Evolutionary conservation across 2,329 filamentous ascomycete genomes (phyloP), one percentile per base, ranked within the genome.

Genomic region (Ilyonectria mors-panacis): DNA sequence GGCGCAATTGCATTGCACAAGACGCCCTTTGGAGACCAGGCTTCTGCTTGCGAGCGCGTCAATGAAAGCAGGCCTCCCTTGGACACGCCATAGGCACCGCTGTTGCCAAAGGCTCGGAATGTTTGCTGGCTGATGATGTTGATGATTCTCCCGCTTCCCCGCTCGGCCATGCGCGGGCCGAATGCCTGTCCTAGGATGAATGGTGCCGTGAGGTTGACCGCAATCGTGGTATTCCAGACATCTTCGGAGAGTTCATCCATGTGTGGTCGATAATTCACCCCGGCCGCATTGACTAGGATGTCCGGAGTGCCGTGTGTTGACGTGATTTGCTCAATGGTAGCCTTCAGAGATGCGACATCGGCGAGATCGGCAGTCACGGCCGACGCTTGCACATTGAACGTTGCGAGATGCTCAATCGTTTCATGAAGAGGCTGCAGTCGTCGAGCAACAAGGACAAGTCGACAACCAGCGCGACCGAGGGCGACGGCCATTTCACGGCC

Each of bases 1-100:
- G 79, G 79, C 0, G 78, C 78, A 10, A 81, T 58, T 0, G 78
- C 78, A 28, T 80, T 81, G 35, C 79, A 80, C 0, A 80, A 30
- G 5, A 80, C 79, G 6, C 79, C 78, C 0, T 69, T 67, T 0
- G 59, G 66, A n/a, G 78, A 80, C 79, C 79, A 80, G 0, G 78
- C 79, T 45, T 80, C 79, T 0, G 79, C 78, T 53, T 81, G 79
- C 0, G 78, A 78, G 1, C 79, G 70, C 2, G 78, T 81, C 6
- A 80, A 54, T 0, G 76, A 74, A 0, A 79, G 63, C 5, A 80
- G 70, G 0, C 77, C 79, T 2, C 75, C 78, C 26, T 78, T 80
- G 0, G 76, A 77, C 0, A 72, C 78, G 5, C 79, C 77, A 9
- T 80, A 80, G 0, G 77, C 79, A 6, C 79, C 78, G 23, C 79